Evolutionary conservation across 352 stramenopile genomes (phyloP).

Genomic region (Globisporangium yorkense): DNA sequence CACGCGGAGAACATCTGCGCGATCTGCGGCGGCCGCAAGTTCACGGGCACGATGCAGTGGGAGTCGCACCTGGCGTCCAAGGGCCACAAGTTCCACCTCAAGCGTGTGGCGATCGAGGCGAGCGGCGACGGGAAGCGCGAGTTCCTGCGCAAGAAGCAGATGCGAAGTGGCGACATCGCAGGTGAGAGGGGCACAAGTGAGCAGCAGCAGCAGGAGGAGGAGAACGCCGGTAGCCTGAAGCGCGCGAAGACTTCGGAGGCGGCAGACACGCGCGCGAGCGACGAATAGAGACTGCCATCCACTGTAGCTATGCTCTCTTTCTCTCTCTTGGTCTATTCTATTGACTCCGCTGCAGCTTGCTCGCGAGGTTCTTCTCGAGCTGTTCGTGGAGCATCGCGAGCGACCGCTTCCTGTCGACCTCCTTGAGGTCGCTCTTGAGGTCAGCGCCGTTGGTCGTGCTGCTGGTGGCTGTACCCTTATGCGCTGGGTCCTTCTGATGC

Average conservation of each 20-base stretch:
- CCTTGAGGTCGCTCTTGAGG: constrained; percentile 25
- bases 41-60: constrained; percentile 69
- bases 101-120: constrained; percentile 56
- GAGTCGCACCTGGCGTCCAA: constrained; percentile 70
- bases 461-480: too few relatives aligned
- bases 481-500: background rate
- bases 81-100: constrained; percentile 76
- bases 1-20: constrained; percentile 54
- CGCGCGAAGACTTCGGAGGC: background rate
- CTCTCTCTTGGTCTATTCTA: constrained; percentile 10
- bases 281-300: background rate
- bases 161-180: background rate
- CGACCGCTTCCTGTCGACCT: constrained; percentile 47
- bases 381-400: constrained; percentile 49
- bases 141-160: constrained; percentile 2
- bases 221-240: background rate
- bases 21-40: constrained; percentile 57
- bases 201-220: background rate
- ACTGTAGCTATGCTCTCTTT: too few relatives aligned
- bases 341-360: constrained; percentile 35
- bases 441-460: constrained; percentile 7
- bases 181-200: too few relatives aligned
- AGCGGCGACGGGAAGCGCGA: constrained; percentile 1
- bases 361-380: constrained; percentile 49
- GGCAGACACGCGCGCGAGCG: background rate